Percentiles rank a stretch among this genome's conserved stretches.
These are phyloP conservation scores for Wallacemonas rigidus DNA, from an alignment of 208 protist species.

Conservation along the genomic window DNA sequence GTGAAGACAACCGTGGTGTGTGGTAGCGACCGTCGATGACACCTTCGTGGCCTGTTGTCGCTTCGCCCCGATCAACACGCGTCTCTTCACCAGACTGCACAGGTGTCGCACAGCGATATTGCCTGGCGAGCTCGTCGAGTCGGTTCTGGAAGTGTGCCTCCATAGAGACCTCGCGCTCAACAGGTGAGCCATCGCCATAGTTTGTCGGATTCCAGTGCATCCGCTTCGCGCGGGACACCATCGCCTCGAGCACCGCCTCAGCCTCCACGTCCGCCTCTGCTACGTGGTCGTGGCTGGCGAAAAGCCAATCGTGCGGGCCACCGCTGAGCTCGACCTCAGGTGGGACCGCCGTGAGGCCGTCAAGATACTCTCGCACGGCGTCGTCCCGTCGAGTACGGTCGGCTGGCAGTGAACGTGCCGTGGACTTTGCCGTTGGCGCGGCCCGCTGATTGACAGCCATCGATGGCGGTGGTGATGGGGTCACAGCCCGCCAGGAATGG, in stretches of 20 bases:
- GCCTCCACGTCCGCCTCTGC: background rate
- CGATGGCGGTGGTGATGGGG: background rate
- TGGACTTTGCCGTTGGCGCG: background rate
- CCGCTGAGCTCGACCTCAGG: conserved; percentile 15
- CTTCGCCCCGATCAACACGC: background rate
- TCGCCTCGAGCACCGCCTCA: conserved; percentile 1
- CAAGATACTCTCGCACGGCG: conserved; percentile 11
- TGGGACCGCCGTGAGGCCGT: conserved; percentile 5
- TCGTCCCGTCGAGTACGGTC: background rate
- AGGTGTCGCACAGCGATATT: background rate
- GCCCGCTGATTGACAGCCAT: background rate
- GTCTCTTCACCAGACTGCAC: background rate
- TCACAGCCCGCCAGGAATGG: background rate
- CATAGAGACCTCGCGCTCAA: conserved; percentile 7
- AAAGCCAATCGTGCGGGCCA: conserved; percentile 15
- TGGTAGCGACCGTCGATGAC: background rate
- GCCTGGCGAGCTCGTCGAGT: background rate
- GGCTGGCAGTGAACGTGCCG: background rate
- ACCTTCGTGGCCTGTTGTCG: background rate
- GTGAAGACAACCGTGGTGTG: background rate
- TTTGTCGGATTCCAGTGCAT: background rate
- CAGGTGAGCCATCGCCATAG: background rate
- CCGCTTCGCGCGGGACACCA: background rate
- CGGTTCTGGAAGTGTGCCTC: conserved; percentile 10
- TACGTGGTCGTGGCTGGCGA: conserved; percentile 6